These are phyloP conservation scores for Tremellales sp. DNA, from an alignment of 1,284 basidiomycete species.

Conservation along the genomic window DNA sequence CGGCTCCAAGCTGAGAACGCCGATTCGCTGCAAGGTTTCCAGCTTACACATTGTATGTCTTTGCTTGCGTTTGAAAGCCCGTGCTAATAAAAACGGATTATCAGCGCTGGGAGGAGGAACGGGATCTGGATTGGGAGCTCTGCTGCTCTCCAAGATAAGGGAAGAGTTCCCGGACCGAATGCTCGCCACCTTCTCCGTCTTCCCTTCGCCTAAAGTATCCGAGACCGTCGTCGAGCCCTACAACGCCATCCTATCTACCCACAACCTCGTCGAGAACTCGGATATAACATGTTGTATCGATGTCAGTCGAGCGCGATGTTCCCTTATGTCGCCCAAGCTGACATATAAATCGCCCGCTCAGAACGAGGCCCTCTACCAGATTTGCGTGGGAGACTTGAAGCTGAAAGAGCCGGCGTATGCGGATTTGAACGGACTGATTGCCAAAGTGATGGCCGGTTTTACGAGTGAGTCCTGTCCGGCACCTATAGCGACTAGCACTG, in stretches of 20 bases:
- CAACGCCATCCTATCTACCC: conserved; percentile 82
- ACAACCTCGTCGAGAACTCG: conserved; percentile 87
- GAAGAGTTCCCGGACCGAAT: conserved; percentile 94
- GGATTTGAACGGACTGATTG: conserved; percentile 69
- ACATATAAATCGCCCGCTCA: conserved; percentile 53
- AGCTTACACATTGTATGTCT: conserved; percentile 69
- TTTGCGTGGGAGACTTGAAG: conserved; percentile 71
- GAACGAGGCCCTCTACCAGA: conserved; percentile 92
- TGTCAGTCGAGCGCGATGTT: conserved; percentile 16
- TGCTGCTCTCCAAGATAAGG: conserved; percentile 77
- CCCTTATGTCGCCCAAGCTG: not conserved
- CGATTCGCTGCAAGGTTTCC: conserved; percentile 90
- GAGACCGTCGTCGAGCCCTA: conserved; percentile 92
- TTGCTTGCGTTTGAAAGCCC: not conserved
- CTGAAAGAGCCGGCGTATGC: conserved; percentile 66
- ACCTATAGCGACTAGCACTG: conserved; percentile 2
- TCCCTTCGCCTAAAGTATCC: conserved; percentile 90
- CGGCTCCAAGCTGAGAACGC: conserved; percentile 73
- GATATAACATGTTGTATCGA: conserved; percentile 81
- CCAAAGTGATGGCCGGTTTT: conserved; percentile 49
- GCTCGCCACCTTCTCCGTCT: conserved; percentile 86
- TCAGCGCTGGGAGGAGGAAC: conserved; percentile 82
- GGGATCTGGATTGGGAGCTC: conserved; percentile 77
- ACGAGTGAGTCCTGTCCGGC: conserved; percentile 32
- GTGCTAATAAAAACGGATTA: not conserved